These are phyloP conservation scores for Trifolium subterraneum DNA, from an alignment of 306 rosid species.

Conservation along the genomic window DNA sequence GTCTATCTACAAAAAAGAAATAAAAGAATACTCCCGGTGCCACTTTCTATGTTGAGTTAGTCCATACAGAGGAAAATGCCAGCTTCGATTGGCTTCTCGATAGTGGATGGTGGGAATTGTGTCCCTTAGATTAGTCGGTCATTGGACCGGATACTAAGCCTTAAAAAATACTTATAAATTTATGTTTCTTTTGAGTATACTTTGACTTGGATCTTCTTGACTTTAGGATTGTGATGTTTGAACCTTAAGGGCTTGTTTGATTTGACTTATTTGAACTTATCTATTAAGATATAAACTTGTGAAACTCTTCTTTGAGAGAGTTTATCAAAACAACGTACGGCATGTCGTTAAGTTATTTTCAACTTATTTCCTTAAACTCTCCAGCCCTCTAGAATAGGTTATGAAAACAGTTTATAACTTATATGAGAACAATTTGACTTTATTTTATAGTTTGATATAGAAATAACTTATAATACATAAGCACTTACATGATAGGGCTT, in stretches of 20 bases:
- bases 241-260: not conserved
- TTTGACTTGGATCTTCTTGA: conserved; percentile 31
- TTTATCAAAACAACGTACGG: not conserved
- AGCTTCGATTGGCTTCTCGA: no score
- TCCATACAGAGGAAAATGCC: no score
- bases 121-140: no score
- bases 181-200: conserved; percentile 23
- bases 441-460: not conserved
- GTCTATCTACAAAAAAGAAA: no score
- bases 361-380: not conserved
- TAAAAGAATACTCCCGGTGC: no score
- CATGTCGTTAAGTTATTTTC: not conserved
- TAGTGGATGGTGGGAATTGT: no score
- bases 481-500: not conserved
- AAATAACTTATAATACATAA: not conserved
- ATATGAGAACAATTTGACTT: not conserved
- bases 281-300: not conserved
- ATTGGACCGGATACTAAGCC: no score
- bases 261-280: not conserved
- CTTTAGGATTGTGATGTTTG: no score
- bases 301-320: not conserved
- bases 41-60: no score
- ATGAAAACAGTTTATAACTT: not conserved
- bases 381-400: not conserved
- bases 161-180: not conserved